Evolutionary conservation across 2,329 filamentous ascomycete species (phyloP).

Genomic region (Apiospora marii): DNA sequence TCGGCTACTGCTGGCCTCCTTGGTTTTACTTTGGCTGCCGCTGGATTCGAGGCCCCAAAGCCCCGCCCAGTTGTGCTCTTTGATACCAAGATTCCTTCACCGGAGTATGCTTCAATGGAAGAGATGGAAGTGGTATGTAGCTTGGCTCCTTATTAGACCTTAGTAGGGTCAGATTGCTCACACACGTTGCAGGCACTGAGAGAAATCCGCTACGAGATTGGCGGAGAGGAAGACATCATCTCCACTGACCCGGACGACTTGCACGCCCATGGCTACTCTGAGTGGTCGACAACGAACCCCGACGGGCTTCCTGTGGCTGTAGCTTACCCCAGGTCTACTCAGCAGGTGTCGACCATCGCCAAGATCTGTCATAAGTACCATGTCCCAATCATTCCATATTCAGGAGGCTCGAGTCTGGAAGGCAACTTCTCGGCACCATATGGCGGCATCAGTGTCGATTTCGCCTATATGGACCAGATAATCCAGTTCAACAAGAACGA

Average conservation of each 20-base stretch:
- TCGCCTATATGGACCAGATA: slow-evolving; percentile 85
- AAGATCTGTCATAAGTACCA: slow-evolving; percentile 79
- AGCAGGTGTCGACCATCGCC: slow-evolving; percentile 66
- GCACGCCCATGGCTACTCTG: slow-evolving; percentile 69
- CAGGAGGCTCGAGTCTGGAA: slow-evolving; percentile 85
- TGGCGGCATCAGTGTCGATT: slow-evolving; percentile 90
- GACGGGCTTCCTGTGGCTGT: slow-evolving; percentile 69
- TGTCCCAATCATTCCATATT: slow-evolving; percentile 87
- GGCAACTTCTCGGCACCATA: slow-evolving; percentile 89
- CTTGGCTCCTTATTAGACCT: background rate
- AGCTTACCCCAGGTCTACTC: slow-evolving; percentile 67
- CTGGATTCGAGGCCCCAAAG: slow-evolving; percentile 35
- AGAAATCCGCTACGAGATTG: slow-evolving; percentile 59
- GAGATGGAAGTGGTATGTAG: slow-evolving; percentile 58
- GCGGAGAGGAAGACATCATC: slow-evolving; percentile 60
- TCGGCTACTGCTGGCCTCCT: slow-evolving; percentile 40
- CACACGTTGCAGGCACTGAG: slow-evolving; percentile 54
- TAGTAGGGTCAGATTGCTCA: background rate
- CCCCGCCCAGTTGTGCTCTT: slow-evolving; percentile 38
- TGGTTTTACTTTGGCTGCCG: slow-evolving; percentile 41
- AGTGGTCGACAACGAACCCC: slow-evolving; percentile 70
- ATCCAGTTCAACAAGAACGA: slow-evolving; percentile 82
- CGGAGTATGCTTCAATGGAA: slow-evolving; percentile 55
- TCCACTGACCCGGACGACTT: slow-evolving; percentile 70
- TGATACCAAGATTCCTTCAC: slow-evolving; percentile 38